Conservation (phyloP, 2,329 filamentous ascomycete species). For the Achaetomium macrosporum region DNA sequence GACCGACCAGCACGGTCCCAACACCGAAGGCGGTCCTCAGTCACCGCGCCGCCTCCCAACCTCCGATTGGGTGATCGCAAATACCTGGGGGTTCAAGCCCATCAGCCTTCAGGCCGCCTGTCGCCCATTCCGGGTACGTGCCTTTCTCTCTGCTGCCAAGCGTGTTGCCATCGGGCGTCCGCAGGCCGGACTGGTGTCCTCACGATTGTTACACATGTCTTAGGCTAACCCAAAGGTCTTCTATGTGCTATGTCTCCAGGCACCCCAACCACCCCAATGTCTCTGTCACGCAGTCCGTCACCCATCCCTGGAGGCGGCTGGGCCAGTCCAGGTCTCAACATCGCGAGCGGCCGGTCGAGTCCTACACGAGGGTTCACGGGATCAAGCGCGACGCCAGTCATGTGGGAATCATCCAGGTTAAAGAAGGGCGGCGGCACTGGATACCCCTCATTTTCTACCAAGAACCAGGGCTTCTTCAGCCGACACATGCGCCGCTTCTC, state of each 20-base stretch:
- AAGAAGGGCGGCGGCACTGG: conserved; percentile 58
- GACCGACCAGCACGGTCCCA: conserved; percentile 43
- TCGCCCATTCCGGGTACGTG: conserved; percentile 53
- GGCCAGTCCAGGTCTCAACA: conserved; percentile 74
- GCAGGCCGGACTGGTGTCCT: conserved; percentile 4
- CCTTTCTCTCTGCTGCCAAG: conserved; percentile 9
- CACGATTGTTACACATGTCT: not conserved
- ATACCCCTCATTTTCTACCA: conserved; percentile 73
- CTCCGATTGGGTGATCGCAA: conserved; percentile 30
- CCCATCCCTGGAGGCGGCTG: conserved; percentile 80
- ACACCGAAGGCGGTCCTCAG: conserved; percentile 46
- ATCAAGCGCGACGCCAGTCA: conserved; percentile 53
- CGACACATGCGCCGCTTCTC: conserved; percentile 78
- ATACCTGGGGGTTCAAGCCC: conserved; percentile 36
- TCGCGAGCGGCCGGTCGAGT: conserved; percentile 62
- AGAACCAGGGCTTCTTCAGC: conserved; percentile 81
- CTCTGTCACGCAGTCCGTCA: conserved; percentile 80
- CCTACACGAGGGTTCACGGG: conserved; percentile 49
- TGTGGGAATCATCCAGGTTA: conserved; percentile 78
- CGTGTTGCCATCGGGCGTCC: conserved; percentile 14
- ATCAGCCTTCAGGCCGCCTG: conserved; percentile 34
- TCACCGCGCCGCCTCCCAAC: conserved; percentile 29
- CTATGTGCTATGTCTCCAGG: conserved; percentile 33
- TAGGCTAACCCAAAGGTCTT: conserved; percentile 8
- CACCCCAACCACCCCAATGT: conserved; percentile 62